Base-by-base conservation (phyloP, 768 basidiomycete species). In the Termitomyces sp. region DNA sequence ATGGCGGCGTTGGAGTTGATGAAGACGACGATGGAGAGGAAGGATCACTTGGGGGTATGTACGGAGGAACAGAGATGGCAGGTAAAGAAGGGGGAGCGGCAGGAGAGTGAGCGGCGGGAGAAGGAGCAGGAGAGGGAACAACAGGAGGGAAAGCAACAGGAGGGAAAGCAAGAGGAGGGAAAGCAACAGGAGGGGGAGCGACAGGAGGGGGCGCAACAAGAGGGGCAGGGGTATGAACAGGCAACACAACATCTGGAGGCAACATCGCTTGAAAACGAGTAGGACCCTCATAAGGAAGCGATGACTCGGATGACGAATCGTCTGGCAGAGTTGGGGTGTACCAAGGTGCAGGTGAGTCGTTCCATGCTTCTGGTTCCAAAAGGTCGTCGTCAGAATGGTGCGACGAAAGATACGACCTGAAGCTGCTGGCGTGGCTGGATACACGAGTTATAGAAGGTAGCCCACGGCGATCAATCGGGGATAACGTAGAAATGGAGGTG, bases 361-460 rank as follows among this genome's bases (percentile, higher is more conserved):
- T 58, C 37, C 63, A 64, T 4, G 61, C 39, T 31, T 56, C 60
- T 33, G 54, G 50, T 8, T 28, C 56, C 34, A 66, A 29, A 37
- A 45, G 42, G 47, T 62, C 62, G 61, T 90, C 90, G 55, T 93
- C 90, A 0, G 91, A 92, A 60, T 92, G 86, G 60, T 88, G 87
- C 1, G 80, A 81, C n/a, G 56, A 52, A 36, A 57, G 56, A 4
- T 51, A 57, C 15, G 56, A 57, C 16, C 24, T n/a, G 16, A 75
- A 64, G 55, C 75, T 77, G 61, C 75, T 77, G 16, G 72, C 74
- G n/a, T 68, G 72, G 60, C 77, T 79, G 1, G 72, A 68, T 9
- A 72, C 68, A 47, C 77, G 75, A 46, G 69, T 68, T 24, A 78
- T 65, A 15, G 65, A 64, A 45, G 67, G 65, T 49, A 68, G 45